A percentile compares a stretch with the other conserved stretches of the same genome.
phyloP scores from a whole-genome alignment of 2,329 filamentous ascomycete species.

The Pseudocercospora ulei region DNA sequence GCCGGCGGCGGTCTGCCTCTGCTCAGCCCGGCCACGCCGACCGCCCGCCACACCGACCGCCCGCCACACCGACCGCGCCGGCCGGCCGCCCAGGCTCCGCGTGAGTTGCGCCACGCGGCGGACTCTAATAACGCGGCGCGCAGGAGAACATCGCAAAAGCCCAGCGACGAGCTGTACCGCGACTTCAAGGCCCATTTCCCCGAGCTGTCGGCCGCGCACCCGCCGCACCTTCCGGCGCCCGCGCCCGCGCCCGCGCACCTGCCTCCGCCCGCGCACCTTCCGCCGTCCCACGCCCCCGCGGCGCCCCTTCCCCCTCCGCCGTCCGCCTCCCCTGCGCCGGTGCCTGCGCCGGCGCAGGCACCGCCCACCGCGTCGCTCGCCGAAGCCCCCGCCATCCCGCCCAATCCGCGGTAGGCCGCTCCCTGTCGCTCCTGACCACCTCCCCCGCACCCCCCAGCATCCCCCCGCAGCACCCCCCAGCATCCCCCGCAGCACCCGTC shows the following conservation, averaged over 20 bases:
- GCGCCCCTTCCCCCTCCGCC: conserved; percentile 4
- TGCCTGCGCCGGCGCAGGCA: conserved; percentile 42
- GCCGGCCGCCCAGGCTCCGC: conserved; percentile 10
- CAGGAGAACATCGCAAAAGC: conserved; percentile 62
- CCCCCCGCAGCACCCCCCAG: conserved; percentile 16
- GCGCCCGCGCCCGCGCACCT: conserved; percentile 38
- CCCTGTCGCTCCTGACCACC: conserved; percentile 16
- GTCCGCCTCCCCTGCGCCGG: too few relatives aligned
- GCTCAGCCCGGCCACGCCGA: too few relatives aligned
- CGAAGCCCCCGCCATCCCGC: conserved; percentile 42
- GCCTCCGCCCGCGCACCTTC: conserved; percentile 39
- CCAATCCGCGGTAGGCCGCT: conserved; percentile 38
- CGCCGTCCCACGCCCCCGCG: conserved; percentile 36
- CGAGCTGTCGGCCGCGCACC: conserved; percentile 47
- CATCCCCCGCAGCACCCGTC: conserved; percentile 19
- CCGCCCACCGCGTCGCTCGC: conserved; percentile 36
- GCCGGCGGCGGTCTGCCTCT: conserved; percentile 2
- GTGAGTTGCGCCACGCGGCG: conserved; percentile 23
- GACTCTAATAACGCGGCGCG: conserved; percentile 18
- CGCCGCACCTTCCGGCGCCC: conserved; percentile 40
- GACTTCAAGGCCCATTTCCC: conserved; percentile 78
- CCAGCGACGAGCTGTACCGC: conserved; percentile 71
- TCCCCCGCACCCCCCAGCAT: conserved; percentile 18
- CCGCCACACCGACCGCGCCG: too few relatives aligned
- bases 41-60: conserved; percentile 23